A percentile compares a stretch with the other conserved stretches of the same genome.
phyloP scores from a whole-genome alignment of 352 stramenopile genomes.

The Globisporangium heterothallicum region DNA sequence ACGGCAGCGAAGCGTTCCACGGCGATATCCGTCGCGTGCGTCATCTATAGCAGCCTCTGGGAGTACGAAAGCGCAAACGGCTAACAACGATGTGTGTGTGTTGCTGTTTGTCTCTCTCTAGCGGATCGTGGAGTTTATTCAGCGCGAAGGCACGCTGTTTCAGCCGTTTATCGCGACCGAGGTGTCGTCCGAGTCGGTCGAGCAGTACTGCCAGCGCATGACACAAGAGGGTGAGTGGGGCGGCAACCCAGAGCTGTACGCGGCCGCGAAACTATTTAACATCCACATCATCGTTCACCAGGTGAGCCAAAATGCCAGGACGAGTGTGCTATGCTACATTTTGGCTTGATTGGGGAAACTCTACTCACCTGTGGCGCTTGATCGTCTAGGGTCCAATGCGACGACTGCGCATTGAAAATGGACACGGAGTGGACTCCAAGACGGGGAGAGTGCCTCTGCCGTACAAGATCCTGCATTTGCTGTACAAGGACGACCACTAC shows the following conservation, averaged over 20 bases:
- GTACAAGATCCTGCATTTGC: conserved; percentile 37
- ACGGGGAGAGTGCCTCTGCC: conserved; percentile 6
- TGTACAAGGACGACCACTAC: conserved; percentile 52
- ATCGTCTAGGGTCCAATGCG: conserved; percentile 24
- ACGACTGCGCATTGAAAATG: conserved; percentile 37
- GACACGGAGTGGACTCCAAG: conserved; percentile 16
- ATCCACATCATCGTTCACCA: conserved; percentile 60
- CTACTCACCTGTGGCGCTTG: no score
- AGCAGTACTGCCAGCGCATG: conserved; percentile 47
- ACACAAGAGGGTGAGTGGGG: conserved; percentile 45
- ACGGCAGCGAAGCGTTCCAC: conserved; percentile 37
- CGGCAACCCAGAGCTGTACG: conserved; percentile 58
- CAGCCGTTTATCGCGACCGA: conserved; percentile 32
- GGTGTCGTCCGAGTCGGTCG: conserved; percentile 5
- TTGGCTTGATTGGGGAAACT: no score
- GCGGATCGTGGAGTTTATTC: conserved; percentile 41
- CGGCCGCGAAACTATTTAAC: conserved; percentile 48
- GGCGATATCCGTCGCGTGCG: conserved; percentile 26
- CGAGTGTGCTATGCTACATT: no score
- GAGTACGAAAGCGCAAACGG: no score
- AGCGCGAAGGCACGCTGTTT: conserved; percentile 29
- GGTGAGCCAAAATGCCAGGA: not conserved
- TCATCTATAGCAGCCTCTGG: not conserved
- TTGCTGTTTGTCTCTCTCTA: not conserved
- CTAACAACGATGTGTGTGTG: no score